Evolutionary conservation across 2,329 filamentous ascomycete genomes (phyloP).

Genomic region (Aschersonia sp.): DNA sequence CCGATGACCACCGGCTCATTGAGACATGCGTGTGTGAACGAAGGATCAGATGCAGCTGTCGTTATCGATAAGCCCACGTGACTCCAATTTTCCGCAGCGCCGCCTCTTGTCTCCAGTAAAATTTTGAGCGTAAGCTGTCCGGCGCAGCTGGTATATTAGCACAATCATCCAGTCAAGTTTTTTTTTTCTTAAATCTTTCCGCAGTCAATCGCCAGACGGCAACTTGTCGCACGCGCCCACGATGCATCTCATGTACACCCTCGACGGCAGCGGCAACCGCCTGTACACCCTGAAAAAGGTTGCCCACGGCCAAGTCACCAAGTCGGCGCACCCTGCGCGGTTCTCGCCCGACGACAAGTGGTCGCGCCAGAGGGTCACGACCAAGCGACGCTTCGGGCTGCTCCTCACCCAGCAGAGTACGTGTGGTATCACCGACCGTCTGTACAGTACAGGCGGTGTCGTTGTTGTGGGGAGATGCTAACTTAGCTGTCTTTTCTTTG

Average conservation of each 20-base stretch:
- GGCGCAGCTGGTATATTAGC: no score
- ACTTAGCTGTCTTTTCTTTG: not conserved
- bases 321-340: slow-evolving; percentile 87
- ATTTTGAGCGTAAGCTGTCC: not conserved
- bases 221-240: not conserved
- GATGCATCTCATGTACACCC: slow-evolving; percentile 67
- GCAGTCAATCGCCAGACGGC: not conserved
- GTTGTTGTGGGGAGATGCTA: not conserved
- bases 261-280: slow-evolving; percentile 71
- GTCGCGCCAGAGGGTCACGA: slow-evolving; percentile 84
- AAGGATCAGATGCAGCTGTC: no score
- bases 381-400: slow-evolving; percentile 86
- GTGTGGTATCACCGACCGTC: slow-evolving; percentile 5
- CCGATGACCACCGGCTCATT: no score
- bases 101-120: not conserved
- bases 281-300: slow-evolving; percentile 94
- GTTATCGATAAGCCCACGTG: slow-evolving; percentile 10
- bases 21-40: no score
- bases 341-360: slow-evolving; percentile 99
- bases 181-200: no score
- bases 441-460: not conserved
- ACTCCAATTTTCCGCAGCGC: not conserved
- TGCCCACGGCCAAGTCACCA: slow-evolving; percentile 69
- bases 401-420: slow-evolving; percentile 65
- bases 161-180: no score